A percentile compares a stretch with the other conserved stretches of the same genome.
Conservation (phyloP, 2,329 filamentous ascomycete genomes). For the Colletotrichum gigasporum region DNA sequence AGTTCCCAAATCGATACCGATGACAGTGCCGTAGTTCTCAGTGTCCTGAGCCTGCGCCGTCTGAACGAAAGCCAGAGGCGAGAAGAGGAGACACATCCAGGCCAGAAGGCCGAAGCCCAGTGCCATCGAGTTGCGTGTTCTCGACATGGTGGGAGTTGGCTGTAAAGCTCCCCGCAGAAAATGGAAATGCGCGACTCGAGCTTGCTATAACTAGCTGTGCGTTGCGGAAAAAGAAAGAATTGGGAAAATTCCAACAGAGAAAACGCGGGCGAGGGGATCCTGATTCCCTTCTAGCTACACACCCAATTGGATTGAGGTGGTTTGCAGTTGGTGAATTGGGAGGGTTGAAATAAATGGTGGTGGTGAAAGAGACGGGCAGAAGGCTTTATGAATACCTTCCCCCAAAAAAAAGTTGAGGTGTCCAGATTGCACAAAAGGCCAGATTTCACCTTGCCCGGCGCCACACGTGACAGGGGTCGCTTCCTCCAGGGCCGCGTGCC, state of each 20-base stretch:
- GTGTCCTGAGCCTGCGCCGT: conserved; percentile 77
- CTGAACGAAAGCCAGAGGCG: conserved; percentile 86
- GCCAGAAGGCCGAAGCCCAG: conserved; percentile 88
- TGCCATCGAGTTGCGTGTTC: conserved; percentile 75
- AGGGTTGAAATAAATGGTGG: conserved; percentile 24
- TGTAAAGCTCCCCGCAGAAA: conserved; percentile 27
- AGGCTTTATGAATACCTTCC: conserved; percentile 47
- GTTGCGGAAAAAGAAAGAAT: conserved; percentile 8
- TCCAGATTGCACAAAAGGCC: conserved; percentile 58
- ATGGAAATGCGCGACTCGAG: conserved; percentile 20
- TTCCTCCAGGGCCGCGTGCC: conserved; percentile 2
- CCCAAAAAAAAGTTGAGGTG: conserved; percentile 51
- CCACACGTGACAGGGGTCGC: conserved; percentile 42
- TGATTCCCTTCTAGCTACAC: conserved; percentile 28
- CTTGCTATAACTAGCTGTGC: background rate
- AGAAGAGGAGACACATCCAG: conserved; percentile 91
- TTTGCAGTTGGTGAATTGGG: conserved; percentile 26
- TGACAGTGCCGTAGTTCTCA: conserved; percentile 86
- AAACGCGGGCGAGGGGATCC: background rate
- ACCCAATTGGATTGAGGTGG: conserved; percentile 29
- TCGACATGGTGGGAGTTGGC: conserved; percentile 51
- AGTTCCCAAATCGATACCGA: conserved; percentile 94
- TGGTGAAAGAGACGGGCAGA: conserved; percentile 36
- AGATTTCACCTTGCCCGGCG: conserved; percentile 52
- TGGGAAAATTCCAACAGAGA: background rate